Conservation (phyloP, 805 yeast genomes). For the Tetrapisispora phaffii region DNA sequence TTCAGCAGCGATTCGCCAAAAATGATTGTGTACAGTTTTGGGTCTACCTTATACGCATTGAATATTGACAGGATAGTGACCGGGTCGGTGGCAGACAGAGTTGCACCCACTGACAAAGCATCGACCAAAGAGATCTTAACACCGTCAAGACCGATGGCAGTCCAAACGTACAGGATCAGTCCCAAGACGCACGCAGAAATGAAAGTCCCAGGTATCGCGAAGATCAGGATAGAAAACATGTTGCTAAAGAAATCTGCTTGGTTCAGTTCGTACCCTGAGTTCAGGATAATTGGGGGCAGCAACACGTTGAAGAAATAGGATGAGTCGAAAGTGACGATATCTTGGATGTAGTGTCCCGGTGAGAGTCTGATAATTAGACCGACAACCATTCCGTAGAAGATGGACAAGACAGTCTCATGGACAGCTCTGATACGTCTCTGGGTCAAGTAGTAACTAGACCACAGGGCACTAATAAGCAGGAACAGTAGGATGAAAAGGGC, state of each 20-base stretch:
- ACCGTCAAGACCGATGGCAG: constrained; percentile 83
- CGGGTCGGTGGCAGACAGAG: constrained; percentile 96
- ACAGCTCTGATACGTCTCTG: constrained; percentile 86
- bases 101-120: constrained; percentile 95
- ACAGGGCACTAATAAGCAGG: constrained; percentile 74
- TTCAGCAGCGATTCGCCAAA: constrained; percentile 92
- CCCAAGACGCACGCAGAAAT: constrained; percentile 87
- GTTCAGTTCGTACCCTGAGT: constrained; percentile 92
- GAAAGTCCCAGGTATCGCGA: constrained; percentile 96
- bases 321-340: constrained; percentile 89
- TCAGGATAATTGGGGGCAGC: constrained; percentile 90
- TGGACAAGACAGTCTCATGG: constrained; percentile 95
- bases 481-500: constrained; percentile 81
- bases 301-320: constrained; percentile 88
- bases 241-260: constrained; percentile 92
- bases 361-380: constrained; percentile 82
- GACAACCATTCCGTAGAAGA: constrained; percentile 93
- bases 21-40: constrained; percentile 90
- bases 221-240: constrained; percentile 78
- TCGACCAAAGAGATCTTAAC: constrained; percentile 88
- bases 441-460: constrained; percentile 91
- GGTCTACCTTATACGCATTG: constrained; percentile 96
- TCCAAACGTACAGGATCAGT: constrained; percentile 78
- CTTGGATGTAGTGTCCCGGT: constrained; percentile 96
- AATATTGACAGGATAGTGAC: constrained; percentile 93